These are phyloP conservation scores for Daphne laureola DNA, from an alignment of 441 rosid species.

Conservation along the genomic window DNA sequence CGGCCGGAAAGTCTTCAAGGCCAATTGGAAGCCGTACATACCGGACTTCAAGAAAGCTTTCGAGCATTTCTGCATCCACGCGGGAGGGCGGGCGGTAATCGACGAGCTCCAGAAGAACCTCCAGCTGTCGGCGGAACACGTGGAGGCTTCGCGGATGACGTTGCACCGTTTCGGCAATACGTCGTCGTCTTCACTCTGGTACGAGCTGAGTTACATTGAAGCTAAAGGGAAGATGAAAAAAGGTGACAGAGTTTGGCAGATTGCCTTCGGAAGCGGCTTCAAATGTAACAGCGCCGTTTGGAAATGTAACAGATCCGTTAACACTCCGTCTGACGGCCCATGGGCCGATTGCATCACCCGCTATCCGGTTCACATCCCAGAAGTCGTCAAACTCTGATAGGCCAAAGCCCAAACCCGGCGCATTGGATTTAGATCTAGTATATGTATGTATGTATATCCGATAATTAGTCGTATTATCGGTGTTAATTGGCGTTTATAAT, in stretches of 20 bases:
- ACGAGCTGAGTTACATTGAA: constrained; percentile 23
- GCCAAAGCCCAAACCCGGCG: too few species aligned
- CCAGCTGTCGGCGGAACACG: constrained; percentile 25
- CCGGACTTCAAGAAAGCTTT: constrained; percentile 28
- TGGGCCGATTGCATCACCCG: constrained; percentile 11
- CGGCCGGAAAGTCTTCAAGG: constrained; percentile 22
- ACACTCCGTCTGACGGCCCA: constrained; percentile 2
- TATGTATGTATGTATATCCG: too few species aligned
- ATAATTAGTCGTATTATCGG: too few species aligned
- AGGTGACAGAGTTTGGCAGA: constrained; percentile 14
- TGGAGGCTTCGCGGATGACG: constrained; percentile 29
- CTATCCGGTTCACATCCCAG: constrained; percentile 11
- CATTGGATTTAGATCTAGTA: too few species aligned
- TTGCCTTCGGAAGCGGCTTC: constrained; percentile 13
- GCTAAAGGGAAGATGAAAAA: constrained; percentile 10
- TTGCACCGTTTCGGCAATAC: constrained; percentile 25
- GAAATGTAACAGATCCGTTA: constrained; percentile 3
- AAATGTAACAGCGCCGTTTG: constrained; percentile 18
- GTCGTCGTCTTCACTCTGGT: constrained; percentile 27
- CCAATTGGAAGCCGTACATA: constrained; percentile 26
- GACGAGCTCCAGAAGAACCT: constrained; percentile 23
- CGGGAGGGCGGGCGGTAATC: constrained; percentile 11
- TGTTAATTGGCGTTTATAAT: too few species aligned
- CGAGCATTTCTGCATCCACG: constrained; percentile 26
- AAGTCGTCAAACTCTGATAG: background rate